phyloP scores from a whole-genome alignment of 2,329 filamentous ascomycete species.

The Cercospora berteroae region DNA sequence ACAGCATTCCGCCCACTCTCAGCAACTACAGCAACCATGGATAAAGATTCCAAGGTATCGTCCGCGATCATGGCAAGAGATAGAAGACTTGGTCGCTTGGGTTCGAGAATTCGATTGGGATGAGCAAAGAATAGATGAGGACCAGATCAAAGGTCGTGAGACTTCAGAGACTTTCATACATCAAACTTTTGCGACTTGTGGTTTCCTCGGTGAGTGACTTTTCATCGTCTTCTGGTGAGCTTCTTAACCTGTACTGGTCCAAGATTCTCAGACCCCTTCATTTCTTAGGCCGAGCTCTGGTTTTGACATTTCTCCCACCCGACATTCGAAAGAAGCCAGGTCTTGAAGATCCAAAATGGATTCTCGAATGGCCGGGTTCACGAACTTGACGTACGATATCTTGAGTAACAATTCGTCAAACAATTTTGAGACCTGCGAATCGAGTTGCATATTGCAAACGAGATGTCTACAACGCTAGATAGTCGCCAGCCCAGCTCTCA shows the following conservation, averaged over 20 bases:
- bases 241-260: neutral
- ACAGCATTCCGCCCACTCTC: slow-evolving; percentile 24
- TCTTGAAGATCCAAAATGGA: neutral
- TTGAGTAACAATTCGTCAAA: too few species aligned
- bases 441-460: too few species aligned
- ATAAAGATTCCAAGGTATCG: too few species aligned
- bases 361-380: neutral
- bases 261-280: neutral
- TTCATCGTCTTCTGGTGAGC: neutral
- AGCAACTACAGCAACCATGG: slow-evolving; percentile 27
- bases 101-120: neutral
- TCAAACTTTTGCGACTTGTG: neutral
- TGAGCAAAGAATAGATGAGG: neutral
- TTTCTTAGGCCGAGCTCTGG: neutral
- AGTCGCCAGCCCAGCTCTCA: too few species aligned
- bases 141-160: neutral
- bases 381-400: too few species aligned
- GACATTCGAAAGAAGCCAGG: neutral
- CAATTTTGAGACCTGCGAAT: too few species aligned
- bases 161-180: neutral
- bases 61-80: neutral
- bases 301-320: neutral
- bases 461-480: too few species aligned
- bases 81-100: neutral
- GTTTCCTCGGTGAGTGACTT: neutral